Percentiles rank a stretch among this genome's conserved stretches.
Conservation (phyloP, 1,284 basidiomycete genomes). For the Somion occarium region DNA sequence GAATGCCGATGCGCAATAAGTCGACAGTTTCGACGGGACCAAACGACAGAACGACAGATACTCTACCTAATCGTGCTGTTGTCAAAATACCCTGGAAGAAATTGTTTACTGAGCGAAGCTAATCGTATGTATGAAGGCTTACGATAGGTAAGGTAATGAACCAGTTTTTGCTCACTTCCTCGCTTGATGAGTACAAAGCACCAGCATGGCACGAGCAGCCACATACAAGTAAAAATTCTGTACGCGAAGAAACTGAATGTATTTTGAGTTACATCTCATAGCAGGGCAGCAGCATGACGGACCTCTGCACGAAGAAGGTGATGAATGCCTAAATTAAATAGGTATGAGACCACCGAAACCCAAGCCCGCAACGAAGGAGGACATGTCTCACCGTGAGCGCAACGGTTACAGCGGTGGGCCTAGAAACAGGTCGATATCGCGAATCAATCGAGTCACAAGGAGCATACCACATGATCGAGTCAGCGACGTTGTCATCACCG, state of each 20-base stretch:
- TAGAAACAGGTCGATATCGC: no score
- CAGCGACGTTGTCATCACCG: neutral
- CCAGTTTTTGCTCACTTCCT: slow-evolving; percentile 13
- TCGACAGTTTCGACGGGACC: slow-evolving; percentile 25
- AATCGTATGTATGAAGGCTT: no score
- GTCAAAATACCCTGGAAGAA: no score
- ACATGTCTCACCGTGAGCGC: neutral
- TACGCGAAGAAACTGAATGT: slow-evolving; percentile 13
- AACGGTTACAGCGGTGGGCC: slow-evolving; percentile 2
- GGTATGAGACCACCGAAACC: neutral
- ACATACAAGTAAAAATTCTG: slow-evolving; percentile 10
- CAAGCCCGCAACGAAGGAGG: no score
- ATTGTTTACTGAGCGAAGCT: no score
- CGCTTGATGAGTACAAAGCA: neutral
- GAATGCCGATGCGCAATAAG: slow-evolving; percentile 11
- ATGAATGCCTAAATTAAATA: slow-evolving; percentile 10
- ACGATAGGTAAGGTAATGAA: slow-evolving; percentile 10
- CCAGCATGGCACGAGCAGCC: neutral
- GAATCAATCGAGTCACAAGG: neutral
- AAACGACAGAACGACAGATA: slow-evolving; percentile 11
- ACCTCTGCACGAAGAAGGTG: slow-evolving; percentile 14
- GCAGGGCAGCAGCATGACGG: neutral
- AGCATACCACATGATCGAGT: slow-evolving; percentile 5
- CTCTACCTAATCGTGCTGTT: no score
- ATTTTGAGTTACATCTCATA: neutral